Evolutionary conservation across 805 yeast species (phyloP).

Genomic region (Pachysolen tannophilus): DNA sequence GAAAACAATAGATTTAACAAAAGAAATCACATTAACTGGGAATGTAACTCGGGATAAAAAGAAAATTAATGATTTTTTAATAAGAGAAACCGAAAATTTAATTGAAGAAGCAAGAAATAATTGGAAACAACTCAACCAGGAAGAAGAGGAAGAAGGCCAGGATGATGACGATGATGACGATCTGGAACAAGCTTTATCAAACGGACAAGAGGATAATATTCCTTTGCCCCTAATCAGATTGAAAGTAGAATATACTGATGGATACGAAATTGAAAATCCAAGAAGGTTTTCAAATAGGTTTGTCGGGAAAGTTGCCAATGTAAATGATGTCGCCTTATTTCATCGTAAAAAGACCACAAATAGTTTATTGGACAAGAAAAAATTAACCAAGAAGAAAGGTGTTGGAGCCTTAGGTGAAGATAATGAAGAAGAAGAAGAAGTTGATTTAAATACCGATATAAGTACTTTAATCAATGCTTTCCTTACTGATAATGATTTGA

Average conservation of each 20-base stretch:
- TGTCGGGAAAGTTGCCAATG: slow-evolving; percentile 86
- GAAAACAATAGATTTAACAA: slow-evolving; percentile 50
- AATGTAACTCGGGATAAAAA: slow-evolving; percentile 53
- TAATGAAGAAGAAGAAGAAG: slow-evolving; percentile 25
- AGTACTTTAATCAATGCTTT: slow-evolving; percentile 57
- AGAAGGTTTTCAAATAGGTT: slow-evolving; percentile 83
- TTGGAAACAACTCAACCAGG: slow-evolving; percentile 29
- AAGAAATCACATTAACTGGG: slow-evolving; percentile 48
- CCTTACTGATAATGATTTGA: slow-evolving; percentile 53
- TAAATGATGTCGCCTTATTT: slow-evolving; percentile 76
- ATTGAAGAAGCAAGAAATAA: slow-evolving; percentile 49
- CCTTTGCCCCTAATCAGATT: slow-evolving; percentile 80
- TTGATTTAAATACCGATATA: slow-evolving; percentile 35
- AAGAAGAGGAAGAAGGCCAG: slow-evolving; percentile 11
- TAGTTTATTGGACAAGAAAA: slow-evolving; percentile 2
- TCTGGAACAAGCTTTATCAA: slow-evolving; percentile 17
- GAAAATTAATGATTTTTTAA: slow-evolving; percentile 52
- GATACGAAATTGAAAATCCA: slow-evolving; percentile 87
- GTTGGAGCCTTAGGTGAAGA: too few relatives aligned
- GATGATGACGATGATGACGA: slow-evolving; percentile 13
- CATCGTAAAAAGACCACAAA: slow-evolving; percentile 37
- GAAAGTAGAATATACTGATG: slow-evolving; percentile 84
- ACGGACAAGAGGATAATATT: slow-evolving; percentile 26
- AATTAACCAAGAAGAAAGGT: slow-evolving; percentile 13
- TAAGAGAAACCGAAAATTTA: slow-evolving; percentile 56